A percentile compares a stretch with the other conserved stretches of the same genome.
Evolutionary conservation across 345 rosid species (phyloP).

Genomic region (Citrus australasica): DNA sequence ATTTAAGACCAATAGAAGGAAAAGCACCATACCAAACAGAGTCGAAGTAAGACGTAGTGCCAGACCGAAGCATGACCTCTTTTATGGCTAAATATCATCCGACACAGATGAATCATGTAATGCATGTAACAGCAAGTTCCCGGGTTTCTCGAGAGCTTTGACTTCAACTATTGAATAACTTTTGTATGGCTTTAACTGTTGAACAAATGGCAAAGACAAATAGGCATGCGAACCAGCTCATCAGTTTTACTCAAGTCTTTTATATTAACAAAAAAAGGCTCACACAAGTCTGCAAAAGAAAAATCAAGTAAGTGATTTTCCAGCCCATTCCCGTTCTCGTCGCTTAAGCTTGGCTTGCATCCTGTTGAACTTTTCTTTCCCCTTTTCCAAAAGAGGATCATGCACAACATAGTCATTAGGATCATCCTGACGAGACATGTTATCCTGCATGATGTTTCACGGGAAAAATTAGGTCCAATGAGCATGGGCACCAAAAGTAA

Average conservation of each 20-base stretch:
- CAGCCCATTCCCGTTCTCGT: conserved; percentile 87
- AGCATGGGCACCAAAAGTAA: not conserved
- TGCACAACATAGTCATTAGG: conserved; percentile 80
- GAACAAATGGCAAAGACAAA: not conserved
- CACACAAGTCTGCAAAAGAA: not conserved
- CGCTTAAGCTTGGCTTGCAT: conserved; percentile 92
- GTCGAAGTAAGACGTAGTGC: not conserved
- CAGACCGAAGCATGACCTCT: not conserved
- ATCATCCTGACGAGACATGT: conserved; percentile 80
- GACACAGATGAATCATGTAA: not conserved
- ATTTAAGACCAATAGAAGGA: not conserved
- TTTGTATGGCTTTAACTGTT: not conserved
- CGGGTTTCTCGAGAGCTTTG: not conserved
- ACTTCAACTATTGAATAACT: not conserved
- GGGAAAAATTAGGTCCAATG: not conserved
- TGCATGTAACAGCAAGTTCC: not conserved
- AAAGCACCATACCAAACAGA: not conserved
- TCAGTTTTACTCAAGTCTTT: not conserved
- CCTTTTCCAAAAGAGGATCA: conserved; percentile 92
- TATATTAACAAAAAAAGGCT: not conserved
- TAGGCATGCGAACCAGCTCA: not conserved
- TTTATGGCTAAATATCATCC: not conserved
- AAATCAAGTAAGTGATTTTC: conserved; percentile 75
- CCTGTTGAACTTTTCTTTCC: conserved; percentile 90
- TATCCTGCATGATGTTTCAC: conserved; percentile 47